phyloP scores from a whole-genome alignment of 2,329 filamentous ascomycete genomes.

The Geosmithia putterillii region DNA sequence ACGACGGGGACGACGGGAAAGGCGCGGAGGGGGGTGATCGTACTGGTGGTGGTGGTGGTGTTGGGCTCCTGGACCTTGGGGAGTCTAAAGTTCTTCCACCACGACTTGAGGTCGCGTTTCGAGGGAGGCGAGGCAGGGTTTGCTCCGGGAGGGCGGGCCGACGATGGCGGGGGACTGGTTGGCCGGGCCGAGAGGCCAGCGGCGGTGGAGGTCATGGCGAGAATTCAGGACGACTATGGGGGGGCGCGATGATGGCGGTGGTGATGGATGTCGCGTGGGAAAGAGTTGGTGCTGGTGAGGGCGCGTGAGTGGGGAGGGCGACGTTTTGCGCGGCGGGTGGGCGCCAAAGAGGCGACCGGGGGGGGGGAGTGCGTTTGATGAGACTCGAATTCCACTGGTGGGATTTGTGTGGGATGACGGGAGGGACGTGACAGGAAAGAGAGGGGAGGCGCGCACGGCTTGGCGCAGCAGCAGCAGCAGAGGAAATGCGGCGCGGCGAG shows the following conservation, averaged over 20 bases:
- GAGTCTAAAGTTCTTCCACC: slow-evolving; percentile 95
- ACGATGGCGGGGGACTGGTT: slow-evolving; percentile 15
- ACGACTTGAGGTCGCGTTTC: slow-evolving; percentile 81
- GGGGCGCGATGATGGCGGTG: too few species aligned
- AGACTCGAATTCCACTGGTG: too few species aligned
- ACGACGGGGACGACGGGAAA: not conserved
- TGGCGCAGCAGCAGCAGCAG: too few species aligned
- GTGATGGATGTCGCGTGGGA: too few species aligned
- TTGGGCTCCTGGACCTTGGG: slow-evolving; percentile 42
- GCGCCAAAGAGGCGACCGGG: not conserved
- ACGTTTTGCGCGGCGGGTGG: not conserved
- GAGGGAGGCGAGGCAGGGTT: slow-evolving; percentile 58
- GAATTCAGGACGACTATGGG: not conserved
- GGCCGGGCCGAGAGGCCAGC: slow-evolving; percentile 14
- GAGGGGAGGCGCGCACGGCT: too few species aligned
- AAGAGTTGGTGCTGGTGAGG: not conserved
- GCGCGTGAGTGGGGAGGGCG: not conserved
- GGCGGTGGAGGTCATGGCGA: slow-evolving; percentile 22
- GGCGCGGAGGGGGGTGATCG: not conserved
- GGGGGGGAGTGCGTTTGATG: too few species aligned
- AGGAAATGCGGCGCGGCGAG: too few species aligned
- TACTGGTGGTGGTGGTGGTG: slow-evolving; percentile 30
- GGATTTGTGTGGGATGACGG: too few species aligned
- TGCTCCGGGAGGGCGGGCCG: slow-evolving; percentile 12
- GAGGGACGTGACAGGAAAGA: too few species aligned